These are phyloP conservation scores for Trypanosomatidae sp. DNA, from an alignment of 208 protist genomes.

Conservation along the genomic window DNA sequence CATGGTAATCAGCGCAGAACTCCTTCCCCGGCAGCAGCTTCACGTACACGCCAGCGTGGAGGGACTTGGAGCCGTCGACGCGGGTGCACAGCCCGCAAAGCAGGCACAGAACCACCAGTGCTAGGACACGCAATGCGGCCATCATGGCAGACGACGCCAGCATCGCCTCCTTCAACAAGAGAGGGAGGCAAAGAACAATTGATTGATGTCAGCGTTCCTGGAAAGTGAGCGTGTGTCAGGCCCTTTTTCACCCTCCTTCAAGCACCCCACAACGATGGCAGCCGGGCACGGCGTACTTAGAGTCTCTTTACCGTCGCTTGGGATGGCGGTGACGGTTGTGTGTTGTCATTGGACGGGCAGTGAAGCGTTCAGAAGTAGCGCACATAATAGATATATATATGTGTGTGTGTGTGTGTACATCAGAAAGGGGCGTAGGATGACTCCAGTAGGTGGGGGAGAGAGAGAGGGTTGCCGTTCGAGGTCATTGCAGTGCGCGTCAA, in stretches of 20 bases:
- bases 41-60: slow-evolving; percentile 47
- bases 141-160: neutral
- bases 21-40: slow-evolving; percentile 69
- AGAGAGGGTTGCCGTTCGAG: neutral
- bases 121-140: neutral
- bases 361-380: neutral
- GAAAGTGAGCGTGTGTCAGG: neutral
- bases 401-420: neutral
- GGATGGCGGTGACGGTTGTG: neutral
- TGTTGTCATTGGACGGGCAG: neutral
- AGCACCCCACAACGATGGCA: neutral
- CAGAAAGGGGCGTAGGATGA: neutral
- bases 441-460: neutral
- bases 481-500: neutral
- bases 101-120: slow-evolving; percentile 1
- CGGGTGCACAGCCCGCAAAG: neutral
- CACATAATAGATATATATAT: neutral
- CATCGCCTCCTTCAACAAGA: too few relatives aligned
- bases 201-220: neutral
- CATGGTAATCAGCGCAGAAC: slow-evolving; percentile 68
- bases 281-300: neutral
- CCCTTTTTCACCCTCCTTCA: neutral
- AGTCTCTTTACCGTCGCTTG: neutral
- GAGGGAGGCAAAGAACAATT: neutral
- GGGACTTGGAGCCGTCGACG: neutral